These are phyloP conservation scores for Chrysosporium queenslandicum DNA, from an alignment of 2,329 filamentous ascomycete genomes.

Conservation along the genomic window DNA sequence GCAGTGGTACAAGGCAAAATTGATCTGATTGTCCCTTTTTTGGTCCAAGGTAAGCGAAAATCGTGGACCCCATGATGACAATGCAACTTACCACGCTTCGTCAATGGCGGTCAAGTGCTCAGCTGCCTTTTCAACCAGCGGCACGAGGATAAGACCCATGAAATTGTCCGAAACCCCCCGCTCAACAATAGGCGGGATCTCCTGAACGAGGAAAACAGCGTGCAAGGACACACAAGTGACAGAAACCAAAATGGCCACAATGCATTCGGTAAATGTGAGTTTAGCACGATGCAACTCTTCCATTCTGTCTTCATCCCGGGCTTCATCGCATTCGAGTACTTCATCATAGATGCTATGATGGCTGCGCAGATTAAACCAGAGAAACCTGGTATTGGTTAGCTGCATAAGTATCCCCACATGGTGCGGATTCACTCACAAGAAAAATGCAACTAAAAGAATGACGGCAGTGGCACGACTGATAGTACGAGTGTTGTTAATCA, in stretches of 20 bases:
- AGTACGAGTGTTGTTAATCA: conserved; percentile 47
- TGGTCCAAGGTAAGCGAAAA: background rate
- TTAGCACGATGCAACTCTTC: conserved; percentile 54
- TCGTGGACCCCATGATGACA: background rate
- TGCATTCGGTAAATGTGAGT: conserved; percentile 63
- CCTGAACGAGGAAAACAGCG: conserved; percentile 60
- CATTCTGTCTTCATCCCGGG: conserved; percentile 53
- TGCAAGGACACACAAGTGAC: conserved; percentile 62
- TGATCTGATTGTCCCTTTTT: conserved; percentile 50
- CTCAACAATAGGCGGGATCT: conserved; percentile 57
- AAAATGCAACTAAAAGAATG: conserved; percentile 59
- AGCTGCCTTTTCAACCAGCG: conserved; percentile 75
- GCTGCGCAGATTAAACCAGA: conserved; percentile 65
- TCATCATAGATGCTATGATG: conserved; percentile 69
- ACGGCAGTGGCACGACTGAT: conserved; percentile 63
- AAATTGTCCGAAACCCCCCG: conserved; percentile 48
- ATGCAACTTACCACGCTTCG: conserved; percentile 61
- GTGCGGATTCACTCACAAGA: conserved; percentile 40
- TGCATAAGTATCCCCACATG: background rate
- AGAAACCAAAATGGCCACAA: conserved; percentile 50
- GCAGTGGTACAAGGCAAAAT: conserved; percentile 75
- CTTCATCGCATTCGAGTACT: conserved; percentile 61
- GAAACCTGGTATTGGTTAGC: conserved; percentile 29
- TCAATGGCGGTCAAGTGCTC: conserved; percentile 77
- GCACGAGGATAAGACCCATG: conserved; percentile 62